Conservation (phyloP, 2,329 filamentous ascomycete species). For the Beauveria asiatica region DNA sequence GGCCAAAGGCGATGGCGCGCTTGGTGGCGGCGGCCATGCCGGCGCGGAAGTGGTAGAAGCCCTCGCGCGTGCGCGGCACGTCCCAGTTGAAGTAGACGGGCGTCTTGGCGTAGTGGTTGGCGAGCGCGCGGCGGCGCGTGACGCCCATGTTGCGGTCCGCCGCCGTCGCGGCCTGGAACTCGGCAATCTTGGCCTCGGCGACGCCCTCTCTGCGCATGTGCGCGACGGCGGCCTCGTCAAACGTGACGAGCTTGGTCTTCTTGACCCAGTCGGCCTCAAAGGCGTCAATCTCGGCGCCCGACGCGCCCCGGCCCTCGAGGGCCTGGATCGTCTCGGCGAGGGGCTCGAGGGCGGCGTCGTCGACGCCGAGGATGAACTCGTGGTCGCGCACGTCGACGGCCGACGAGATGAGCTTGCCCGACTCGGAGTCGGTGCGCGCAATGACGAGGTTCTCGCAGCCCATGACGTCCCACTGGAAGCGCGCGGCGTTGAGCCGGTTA, state of each 20-base stretch:
- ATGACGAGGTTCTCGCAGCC: slow-evolving; percentile 91
- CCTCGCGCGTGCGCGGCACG: slow-evolving; percentile 83
- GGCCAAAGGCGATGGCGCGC: slow-evolving; percentile 82
- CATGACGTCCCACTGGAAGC: slow-evolving; percentile 99
- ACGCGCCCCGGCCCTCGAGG: slow-evolving; percentile 77
- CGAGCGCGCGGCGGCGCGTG: slow-evolving; percentile 64
- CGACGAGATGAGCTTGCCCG: slow-evolving; percentile 79
- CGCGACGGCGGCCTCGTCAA: slow-evolving; percentile 79
- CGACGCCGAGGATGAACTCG: slow-evolving; percentile 87
- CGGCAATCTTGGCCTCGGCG: slow-evolving; percentile 52
- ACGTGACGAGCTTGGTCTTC: slow-evolving; percentile 73
- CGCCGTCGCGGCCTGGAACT: slow-evolving; percentile 55
- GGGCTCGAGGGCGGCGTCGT: slow-evolving; percentile 64
- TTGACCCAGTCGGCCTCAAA: slow-evolving; percentile 88
- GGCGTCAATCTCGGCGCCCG: slow-evolving; percentile 70
- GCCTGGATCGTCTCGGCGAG: slow-evolving; percentile 81
- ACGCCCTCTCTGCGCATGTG: slow-evolving; percentile 63
- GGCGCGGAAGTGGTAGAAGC: slow-evolving; percentile 82
- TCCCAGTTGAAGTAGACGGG: slow-evolving; percentile 23
- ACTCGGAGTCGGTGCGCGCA: slow-evolving; percentile 91
- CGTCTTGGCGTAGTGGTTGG: slow-evolving; percentile 54
- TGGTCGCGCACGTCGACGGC: slow-evolving; percentile 92
- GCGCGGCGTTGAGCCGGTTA: slow-evolving; percentile 81
- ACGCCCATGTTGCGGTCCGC: slow-evolving; percentile 68
- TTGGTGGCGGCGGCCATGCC: slow-evolving; percentile 85